Conservation (phyloP, 2,329 filamentous ascomycete species). For the Paraconiothyrium brasiliense region DNA sequence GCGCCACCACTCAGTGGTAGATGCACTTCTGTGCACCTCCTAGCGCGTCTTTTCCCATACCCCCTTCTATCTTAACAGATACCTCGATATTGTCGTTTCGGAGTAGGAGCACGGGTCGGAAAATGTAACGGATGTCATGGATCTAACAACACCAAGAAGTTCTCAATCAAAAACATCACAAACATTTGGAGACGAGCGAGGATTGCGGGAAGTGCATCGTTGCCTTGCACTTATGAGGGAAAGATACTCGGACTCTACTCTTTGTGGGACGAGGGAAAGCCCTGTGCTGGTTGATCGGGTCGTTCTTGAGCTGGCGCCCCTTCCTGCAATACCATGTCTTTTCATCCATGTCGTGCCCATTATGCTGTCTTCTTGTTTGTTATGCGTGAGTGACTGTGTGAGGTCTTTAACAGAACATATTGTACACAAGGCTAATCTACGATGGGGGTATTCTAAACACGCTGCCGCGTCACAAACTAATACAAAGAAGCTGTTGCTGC, state of each 20-base stretch:
- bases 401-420: not conserved
- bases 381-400: not conserved
- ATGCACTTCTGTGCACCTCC: constrained; percentile 30
- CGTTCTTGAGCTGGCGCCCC: constrained; percentile 88
- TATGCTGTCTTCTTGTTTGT: not conserved
- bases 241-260: constrained; percentile 82
- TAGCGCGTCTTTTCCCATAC: constrained; percentile 36
- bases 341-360: constrained; percentile 2
- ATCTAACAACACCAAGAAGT: constrained; percentile 26
- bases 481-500: not conserved
- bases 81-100: constrained; percentile 30
- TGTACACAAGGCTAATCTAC: not conserved
- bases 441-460: constrained; percentile 11
- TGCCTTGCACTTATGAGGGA: constrained; percentile 93
- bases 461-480: not conserved
- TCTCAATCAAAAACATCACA: constrained; percentile 24
- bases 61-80: constrained; percentile 48
- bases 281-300: constrained; percentile 86
- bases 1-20: constrained; percentile 56
- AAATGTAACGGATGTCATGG: constrained; percentile 28
- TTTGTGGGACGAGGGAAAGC: constrained; percentile 82
- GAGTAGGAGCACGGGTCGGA: constrained; percentile 43
- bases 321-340: constrained; percentile 40
- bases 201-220: constrained; percentile 43
- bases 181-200: constrained; percentile 21